Conservation (phyloP, 2,329 filamentous ascomycete species). For the Ophiostoma montium region DNA sequence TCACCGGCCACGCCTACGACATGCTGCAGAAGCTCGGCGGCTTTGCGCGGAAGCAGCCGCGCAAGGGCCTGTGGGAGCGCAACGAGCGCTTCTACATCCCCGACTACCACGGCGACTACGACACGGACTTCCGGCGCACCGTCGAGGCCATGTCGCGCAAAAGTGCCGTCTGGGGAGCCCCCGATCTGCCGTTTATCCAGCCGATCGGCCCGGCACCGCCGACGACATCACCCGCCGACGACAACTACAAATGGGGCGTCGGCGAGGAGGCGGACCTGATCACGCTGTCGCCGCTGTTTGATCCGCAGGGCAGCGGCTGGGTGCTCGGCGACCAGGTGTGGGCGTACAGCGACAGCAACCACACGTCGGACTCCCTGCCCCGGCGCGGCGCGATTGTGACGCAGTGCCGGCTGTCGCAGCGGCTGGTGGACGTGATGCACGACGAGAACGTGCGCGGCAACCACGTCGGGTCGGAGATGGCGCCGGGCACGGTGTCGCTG, state of each 20-base stretch:
- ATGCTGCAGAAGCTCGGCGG: constrained; percentile 51
- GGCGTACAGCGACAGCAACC: constrained; percentile 42
- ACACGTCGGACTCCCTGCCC: constrained; percentile 42
- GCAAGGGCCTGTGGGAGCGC: constrained; percentile 60
- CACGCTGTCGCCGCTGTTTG: constrained; percentile 66
- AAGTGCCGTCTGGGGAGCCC: constrained; percentile 52
- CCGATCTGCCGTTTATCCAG: constrained; percentile 38
- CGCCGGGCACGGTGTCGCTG: constrained; percentile 55
- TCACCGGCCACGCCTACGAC: constrained; percentile 71
- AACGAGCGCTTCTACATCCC: constrained; percentile 62
- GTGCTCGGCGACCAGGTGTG: constrained; percentile 54
- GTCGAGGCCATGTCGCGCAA: constrained; percentile 41
- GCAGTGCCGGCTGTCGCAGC: constrained; percentile 57
- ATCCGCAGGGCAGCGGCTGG: constrained; percentile 60
- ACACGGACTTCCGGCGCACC: constrained; percentile 49
- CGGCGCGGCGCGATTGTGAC: constrained; percentile 67
- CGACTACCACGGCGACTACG: constrained; percentile 50
- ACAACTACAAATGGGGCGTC: constrained; percentile 19
- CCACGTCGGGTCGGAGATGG: constrained; percentile 72
- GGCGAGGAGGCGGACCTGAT: constrained; percentile 21
- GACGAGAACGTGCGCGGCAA: constrained; percentile 59
- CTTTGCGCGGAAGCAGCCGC: constrained; percentile 54
- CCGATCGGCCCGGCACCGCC: constrained; percentile 39
- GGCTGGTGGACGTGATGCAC: constrained; percentile 63
- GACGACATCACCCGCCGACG: constrained; percentile 12